Percentiles rank a stretch among this genome's conserved stretches.
Conservation (phyloP, 2,329 filamentous ascomycete genomes). For the Aphanocladium album region DNA sequence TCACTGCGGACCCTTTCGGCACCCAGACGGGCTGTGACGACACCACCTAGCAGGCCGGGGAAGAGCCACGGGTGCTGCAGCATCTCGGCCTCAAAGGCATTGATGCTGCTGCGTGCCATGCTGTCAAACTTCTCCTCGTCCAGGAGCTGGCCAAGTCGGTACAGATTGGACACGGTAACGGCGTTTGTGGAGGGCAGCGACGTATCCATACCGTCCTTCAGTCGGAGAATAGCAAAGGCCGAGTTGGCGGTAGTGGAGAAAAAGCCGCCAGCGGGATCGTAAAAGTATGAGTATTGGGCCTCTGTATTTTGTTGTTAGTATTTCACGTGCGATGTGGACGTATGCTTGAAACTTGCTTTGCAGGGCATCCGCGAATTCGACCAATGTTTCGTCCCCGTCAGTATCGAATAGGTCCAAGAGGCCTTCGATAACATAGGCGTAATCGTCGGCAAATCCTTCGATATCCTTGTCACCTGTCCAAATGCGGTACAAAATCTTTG, state of each 20-base stretch:
- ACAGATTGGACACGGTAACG: conserved; percentile 79
- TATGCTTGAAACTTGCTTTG: conserved; percentile 54
- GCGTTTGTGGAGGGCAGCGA: conserved; percentile 88
- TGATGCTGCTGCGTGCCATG: conserved; percentile 67
- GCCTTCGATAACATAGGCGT: conserved; percentile 81
- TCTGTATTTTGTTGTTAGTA: conserved; percentile 36
- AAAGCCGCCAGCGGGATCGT: conserved; percentile 66
- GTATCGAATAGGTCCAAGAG: conserved; percentile 79
- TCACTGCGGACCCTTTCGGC: conserved; percentile 37
- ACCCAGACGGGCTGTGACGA: conserved; percentile 72
- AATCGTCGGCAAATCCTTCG: conserved; percentile 85
- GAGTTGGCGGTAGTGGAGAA: conserved; percentile 63
- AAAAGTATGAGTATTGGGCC: conserved; percentile 71
- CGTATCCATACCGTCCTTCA: conserved; percentile 95
- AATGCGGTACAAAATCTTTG: conserved; percentile 64
- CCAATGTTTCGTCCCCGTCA: conserved; percentile 68
- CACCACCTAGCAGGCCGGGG: conserved; percentile 68
- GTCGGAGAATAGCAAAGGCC: conserved; percentile 69
- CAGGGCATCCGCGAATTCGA: conserved; percentile 75
- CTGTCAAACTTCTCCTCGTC: conserved; percentile 58
- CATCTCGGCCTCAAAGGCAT: conserved; percentile 86
- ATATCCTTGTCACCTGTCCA: conserved; percentile 62
- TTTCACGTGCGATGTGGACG: neutral
- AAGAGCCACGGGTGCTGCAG: conserved; percentile 92
- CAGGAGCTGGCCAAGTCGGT: conserved; percentile 68